phyloP scores from a whole-genome alignment of 1,284 basidiomycete species.

The Austroboletus sp. region DNA sequence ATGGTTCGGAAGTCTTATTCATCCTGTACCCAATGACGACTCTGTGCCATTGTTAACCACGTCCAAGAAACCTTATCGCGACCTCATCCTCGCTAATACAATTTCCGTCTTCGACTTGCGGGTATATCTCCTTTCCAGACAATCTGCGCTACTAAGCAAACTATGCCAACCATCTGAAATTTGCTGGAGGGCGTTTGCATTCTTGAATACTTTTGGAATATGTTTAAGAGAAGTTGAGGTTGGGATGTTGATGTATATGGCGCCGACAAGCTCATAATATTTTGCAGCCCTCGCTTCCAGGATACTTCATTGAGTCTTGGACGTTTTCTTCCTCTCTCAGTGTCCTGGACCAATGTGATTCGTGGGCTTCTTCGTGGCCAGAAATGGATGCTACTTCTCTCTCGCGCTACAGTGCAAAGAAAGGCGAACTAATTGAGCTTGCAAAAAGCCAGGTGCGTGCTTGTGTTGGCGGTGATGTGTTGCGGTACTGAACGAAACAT shows the following conservation, averaged over 20 bases:
- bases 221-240: conserved; percentile 74
- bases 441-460: conserved; percentile 68
- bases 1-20: conserved; percentile 84
- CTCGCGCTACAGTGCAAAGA: conserved; percentile 56
- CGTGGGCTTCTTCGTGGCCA: conserved; percentile 52
- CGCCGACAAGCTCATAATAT: conserved; percentile 14
- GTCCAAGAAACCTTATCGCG: conserved; percentile 79
- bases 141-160: conserved; percentile 72
- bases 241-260: conserved; percentile 20
- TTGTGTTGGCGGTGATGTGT: not conserved
- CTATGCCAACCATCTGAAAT: conserved; percentile 65
- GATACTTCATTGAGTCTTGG: conserved; percentile 88
- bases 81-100: conserved; percentile 82
- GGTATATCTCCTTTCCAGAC: conserved; percentile 83
- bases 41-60: conserved; percentile 75
- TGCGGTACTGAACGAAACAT: conserved; percentile 10
- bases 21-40: conserved; percentile 68
- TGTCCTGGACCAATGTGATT: conserved; percentile 77
- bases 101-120: conserved; percentile 94
- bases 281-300: conserved; percentile 59
- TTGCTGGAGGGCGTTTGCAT: conserved; percentile 58
- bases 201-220: conserved; percentile 77
- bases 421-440: conserved; percentile 77
- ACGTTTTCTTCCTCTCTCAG: conserved; percentile 86
- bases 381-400: conserved; percentile 42